Conservation (phyloP, 495 filamentous ascomycete genomes). For the Daldinia vernicosa region DNA sequence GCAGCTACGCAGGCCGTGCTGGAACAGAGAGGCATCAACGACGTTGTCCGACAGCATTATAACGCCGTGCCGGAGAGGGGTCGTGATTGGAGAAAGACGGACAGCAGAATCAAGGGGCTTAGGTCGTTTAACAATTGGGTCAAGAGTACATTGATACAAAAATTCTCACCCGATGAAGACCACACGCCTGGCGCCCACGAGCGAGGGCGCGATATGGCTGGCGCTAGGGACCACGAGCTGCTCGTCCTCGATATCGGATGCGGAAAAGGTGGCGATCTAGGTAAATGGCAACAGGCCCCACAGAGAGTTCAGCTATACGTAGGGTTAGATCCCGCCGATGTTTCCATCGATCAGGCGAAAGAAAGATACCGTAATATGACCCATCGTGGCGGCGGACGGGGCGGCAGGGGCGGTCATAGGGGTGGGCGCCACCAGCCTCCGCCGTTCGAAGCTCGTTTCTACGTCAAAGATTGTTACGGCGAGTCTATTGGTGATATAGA, state of each 20-base stretch:
- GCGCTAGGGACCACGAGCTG: conserved; percentile 62
- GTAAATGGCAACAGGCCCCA: conserved; percentile 93
- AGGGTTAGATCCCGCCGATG: conserved; percentile 89
- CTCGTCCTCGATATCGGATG: conserved; percentile 93
- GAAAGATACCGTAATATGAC: conserved; percentile 82
- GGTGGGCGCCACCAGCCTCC: conserved; percentile 59
- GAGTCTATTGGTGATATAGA: conserved; percentile 79
- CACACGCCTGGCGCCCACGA: conserved; percentile 63
- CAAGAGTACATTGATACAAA: conserved; percentile 95
- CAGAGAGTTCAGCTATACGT: conserved; percentile 88
- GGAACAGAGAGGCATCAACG: conserved; percentile 69
- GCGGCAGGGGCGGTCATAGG: conserved; percentile 56
- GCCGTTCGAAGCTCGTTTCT: conserved; percentile 85
- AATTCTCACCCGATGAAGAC: conserved; percentile 88
- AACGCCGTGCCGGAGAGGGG: conserved; percentile 94
- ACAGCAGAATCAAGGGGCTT: conserved; percentile 91
- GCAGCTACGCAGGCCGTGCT: conserved; percentile 52
- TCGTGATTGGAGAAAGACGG: conserved; percentile 91
- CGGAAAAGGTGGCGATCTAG: conserved; percentile 93
- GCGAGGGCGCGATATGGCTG: conserved; percentile 56
- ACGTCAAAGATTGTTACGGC: conserved; percentile 87
- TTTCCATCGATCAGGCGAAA: conserved; percentile 87
- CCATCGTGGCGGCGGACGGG: conserved; percentile 63
- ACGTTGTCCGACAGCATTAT: conserved; percentile 92
- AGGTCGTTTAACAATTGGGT: conserved; percentile 98